Percentiles rank a stretch among this genome's conserved stretches.
These are phyloP conservation scores for Microstroma glucosiphilum DNA, from an alignment of 1,284 basidiomycete species.

Conservation along the genomic window DNA sequence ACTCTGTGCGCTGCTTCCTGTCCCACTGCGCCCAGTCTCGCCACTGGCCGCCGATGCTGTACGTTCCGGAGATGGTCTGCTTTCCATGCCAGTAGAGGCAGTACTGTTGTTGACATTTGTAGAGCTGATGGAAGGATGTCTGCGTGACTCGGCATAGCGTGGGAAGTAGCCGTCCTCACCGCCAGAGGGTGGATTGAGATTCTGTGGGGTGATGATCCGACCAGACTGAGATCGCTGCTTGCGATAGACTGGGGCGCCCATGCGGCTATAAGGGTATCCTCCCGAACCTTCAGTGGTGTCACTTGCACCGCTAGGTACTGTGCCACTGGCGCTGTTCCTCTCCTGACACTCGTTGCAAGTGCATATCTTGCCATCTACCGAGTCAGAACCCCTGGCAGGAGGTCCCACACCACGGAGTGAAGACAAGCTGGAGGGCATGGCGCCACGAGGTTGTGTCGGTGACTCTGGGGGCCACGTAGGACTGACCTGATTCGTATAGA, in stretches of 20 bases:
- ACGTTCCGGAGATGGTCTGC: slow-evolving; percentile 5
- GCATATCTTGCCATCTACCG: slow-evolving; percentile 17
- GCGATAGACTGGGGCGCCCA: slow-evolving; percentile 12
- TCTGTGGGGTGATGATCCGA: slow-evolving; percentile 35
- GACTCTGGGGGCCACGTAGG: background rate
- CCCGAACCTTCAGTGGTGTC: slow-evolving; percentile 39
- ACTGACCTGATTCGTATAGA: slow-evolving; percentile 22
- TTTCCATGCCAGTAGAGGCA: background rate
- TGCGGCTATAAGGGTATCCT: slow-evolving; percentile 24
- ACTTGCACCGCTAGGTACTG: slow-evolving; percentile 39
- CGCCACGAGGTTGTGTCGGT: background rate
- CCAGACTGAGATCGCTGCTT: slow-evolving; percentile 37
- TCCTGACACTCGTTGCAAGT: slow-evolving; percentile 37
- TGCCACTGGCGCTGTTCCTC: slow-evolving; percentile 28
- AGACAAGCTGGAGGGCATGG: background rate
- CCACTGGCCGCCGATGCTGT: slow-evolving; percentile 26
- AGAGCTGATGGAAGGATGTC: too few relatives aligned
- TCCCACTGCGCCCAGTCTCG: slow-evolving; percentile 24
- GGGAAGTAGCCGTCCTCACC: slow-evolving; percentile 32
- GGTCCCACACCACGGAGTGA: slow-evolving; percentile 8
- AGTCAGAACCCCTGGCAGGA: slow-evolving; percentile 17
- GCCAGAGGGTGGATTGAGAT: slow-evolving; percentile 22
- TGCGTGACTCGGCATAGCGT: background rate
- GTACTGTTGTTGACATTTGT: background rate
- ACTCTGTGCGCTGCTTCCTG: slow-evolving; percentile 28